Evolutionary conservation across 495 filamentous ascomycete genomes (phyloP), one percentile per base, ranked within the genome.

Genomic region (Cercophora scortea): DNA sequence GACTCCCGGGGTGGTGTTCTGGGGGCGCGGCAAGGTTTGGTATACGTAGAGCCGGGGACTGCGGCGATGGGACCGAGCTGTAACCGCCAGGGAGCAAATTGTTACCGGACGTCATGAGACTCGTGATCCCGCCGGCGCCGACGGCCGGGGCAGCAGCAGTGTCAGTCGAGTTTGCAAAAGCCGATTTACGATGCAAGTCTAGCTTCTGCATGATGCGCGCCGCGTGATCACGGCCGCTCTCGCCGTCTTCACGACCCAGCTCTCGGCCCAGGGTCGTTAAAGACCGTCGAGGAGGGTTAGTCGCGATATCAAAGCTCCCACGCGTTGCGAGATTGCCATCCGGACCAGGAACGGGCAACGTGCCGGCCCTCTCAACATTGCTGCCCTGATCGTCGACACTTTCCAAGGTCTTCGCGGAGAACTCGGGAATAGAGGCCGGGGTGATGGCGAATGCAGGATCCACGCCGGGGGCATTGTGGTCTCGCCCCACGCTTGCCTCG

Each of bases 381-480:
- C 47, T 47, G 53, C 79, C 69, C 39, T 8, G 5, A 13, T 81
- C 74, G n/a, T 77, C 78, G 51, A 89, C 74, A 12, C 77, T 82
- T 58, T 94, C 89, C 9, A 81, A 66, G 6, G 77, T 68, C 58
- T 87, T 90, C 36, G 89, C 88, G 10, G 89, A 85, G 62, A 96
- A 95, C 61, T 95, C 91, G 4, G 88, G 86, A 1, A 93, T 86
- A 42, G 86, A 84, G 13, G 93, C 87, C 16, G 89, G 86, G 8
- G 86, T 95, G 57, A 98, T 91, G 9, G 90, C 83, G 69, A 97
- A 97, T 11, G 93, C 94, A 34, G 89, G 86, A 66, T 96, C 90
- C 32, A 78, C 60, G 41, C 82, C 82, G 3, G 79, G 63, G n/a
- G 79, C 73, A 44, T 80, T 68, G 53, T 80, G 68, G 39, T 73